These are phyloP conservation scores for Epithele typhae DNA, from an alignment of 768 basidiomycete genomes.

Conservation along the genomic window DNA sequence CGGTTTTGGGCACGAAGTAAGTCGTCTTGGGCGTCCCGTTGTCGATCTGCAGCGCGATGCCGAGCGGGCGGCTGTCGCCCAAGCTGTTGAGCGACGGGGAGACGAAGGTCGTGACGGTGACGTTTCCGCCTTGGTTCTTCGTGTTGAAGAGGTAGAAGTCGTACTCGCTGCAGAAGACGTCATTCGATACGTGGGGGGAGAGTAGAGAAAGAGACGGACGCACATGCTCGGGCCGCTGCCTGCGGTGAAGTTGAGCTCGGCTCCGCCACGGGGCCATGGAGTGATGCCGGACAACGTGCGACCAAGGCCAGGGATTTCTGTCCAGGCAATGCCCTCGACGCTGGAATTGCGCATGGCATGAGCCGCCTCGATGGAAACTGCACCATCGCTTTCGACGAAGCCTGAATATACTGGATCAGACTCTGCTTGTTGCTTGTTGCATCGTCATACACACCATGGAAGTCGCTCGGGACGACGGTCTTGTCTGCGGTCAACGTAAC, in stretches of 20 bases:
- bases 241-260: constrained; percentile 51
- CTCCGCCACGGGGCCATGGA: constrained; percentile 48
- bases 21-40: constrained; percentile 35
- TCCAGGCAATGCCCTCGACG: constrained; percentile 52
- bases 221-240: constrained; percentile 65
- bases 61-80: constrained; percentile 46
- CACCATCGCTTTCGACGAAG: constrained; percentile 61
- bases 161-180: constrained; percentile 43
- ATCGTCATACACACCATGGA: constrained; percentile 48
- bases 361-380: constrained; percentile 62
- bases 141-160: constrained; percentile 62
- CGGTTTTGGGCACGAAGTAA: constrained; percentile 43
- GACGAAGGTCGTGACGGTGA: constrained; percentile 44
- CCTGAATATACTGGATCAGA: too few species aligned
- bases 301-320: constrained; percentile 56
- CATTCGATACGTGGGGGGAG: background rate
- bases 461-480: constrained; percentile 34
- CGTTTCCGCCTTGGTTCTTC: constrained; percentile 35
- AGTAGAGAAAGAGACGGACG: too few species aligned
- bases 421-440: too few species aligned
- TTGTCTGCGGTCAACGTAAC: constrained; percentile 29
- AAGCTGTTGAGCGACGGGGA: constrained; percentile 52
- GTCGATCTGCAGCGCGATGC: constrained; percentile 50
- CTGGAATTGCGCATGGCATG: constrained; percentile 45
- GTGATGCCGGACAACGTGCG: constrained; percentile 57